Percentiles rank a stretch among this genome's conserved stretches.
Conservation (phyloP, 257 asterid species). For the Voacanga thouarsii region DNA sequence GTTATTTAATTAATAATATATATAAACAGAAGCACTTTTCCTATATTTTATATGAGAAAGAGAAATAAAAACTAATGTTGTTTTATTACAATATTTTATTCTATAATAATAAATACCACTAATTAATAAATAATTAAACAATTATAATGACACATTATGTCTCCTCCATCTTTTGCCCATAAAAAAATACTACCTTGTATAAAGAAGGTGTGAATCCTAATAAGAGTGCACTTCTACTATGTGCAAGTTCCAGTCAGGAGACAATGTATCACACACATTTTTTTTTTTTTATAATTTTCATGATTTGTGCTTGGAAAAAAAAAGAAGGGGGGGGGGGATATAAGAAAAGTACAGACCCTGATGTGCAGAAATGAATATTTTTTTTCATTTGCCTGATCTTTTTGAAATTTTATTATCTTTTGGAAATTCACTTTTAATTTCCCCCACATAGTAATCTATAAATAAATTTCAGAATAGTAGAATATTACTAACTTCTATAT, state of each 20-base stretch:
- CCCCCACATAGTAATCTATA: too few relatives aligned
- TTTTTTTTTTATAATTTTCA: background rate
- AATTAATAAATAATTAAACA: background rate
- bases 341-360: background rate
- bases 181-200: background rate
- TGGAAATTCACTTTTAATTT: too few relatives aligned
- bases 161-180: background rate
- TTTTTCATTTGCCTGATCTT: too few relatives aligned
- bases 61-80: background rate
- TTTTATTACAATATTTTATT: too few relatives aligned
- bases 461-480: too few relatives aligned
- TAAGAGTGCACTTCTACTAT: conserved; percentile 20
- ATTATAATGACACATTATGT: conserved; percentile 16
- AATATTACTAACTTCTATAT: too few relatives aligned
- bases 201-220: conserved; percentile 23
- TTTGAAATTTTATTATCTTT: too few relatives aligned
- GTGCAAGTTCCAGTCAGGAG: conserved; percentile 8
- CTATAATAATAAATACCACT: background rate
- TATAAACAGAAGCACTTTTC: background rate
- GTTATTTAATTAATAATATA: too few relatives aligned
- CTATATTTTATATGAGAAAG: background rate
- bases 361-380: too few relatives aligned
- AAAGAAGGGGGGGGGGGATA: too few relatives aligned
- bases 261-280: background rate
- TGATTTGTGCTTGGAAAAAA: background rate